Evolutionary conservation across 805 yeast species (phyloP), one percentile per base, ranked within the genome.

Genomic region (Diddensiella caesifluorescens): DNA sequence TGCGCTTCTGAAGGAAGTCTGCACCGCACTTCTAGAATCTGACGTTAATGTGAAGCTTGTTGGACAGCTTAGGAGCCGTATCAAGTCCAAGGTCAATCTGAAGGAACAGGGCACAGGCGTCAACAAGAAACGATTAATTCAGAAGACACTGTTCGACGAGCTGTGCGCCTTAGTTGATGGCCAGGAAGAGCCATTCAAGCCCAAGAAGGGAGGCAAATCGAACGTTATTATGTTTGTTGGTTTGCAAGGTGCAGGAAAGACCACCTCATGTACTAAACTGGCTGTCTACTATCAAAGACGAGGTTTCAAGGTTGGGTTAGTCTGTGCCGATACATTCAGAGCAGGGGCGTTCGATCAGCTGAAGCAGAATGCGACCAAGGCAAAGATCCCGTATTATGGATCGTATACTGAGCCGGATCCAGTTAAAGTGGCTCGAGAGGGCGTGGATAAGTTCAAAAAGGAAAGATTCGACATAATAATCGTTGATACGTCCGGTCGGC

Each of bases 341-440:
- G 98, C 98, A 27, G 98, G 98, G 73, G 98, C 98, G 2, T 90
- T 90, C 69, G 98, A 90, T 66, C 98, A 90, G 71, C 75, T 90
- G 65, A 90, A 92, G 62, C 98, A 90, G 65, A 90, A 90, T 64
- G 97, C 98, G 19, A 87, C 90, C 41, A 86, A 87, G 68, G 94
- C 98, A 1, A 79, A 83, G 53, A 86, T 90, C 42, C 97, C 98
- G 34, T 90, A 78, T 64, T 90, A 79, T 62, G 98, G 98, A 55
- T 83, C 95, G 4, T 92, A 92, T 63, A 79, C 92, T 2, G 97
- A 90, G 67, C 85, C 95, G 1, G 95, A 92, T 58, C 98, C 98
- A 1, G 97, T 86, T 7, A 80, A 77, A 48, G 95, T 90, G 22
- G 90, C 97, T 0, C 70, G 72, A 21, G 95, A 83, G 46, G 98